A percentile compares a stretch with the other conserved stretches of the same genome.
Evolutionary conservation across 257 asterid genomes (phyloP).

Genomic region (Ligustrum vulgare): DNA sequence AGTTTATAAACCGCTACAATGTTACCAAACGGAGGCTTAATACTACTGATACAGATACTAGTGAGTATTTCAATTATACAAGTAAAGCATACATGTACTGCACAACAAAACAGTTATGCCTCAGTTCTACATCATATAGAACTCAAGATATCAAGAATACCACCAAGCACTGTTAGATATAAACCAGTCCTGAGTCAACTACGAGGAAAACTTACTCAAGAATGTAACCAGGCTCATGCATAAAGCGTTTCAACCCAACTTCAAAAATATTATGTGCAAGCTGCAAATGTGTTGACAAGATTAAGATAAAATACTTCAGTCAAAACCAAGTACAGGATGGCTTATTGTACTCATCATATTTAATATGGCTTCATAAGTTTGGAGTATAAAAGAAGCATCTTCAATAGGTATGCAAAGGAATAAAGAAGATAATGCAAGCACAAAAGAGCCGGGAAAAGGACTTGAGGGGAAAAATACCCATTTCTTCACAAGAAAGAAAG

Average conservation of each 20-base stretch:
- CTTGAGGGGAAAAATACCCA: constrained; percentile 1
- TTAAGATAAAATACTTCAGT: not conserved
- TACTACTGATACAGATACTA: not conserved
- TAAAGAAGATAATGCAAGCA: not conserved
- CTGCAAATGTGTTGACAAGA: constrained; percentile 40
- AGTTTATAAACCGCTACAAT: too few relatives aligned
- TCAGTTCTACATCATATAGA: not conserved
- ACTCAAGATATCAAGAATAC: constrained; percentile 4
- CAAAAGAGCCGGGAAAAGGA: not conserved
- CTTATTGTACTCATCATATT: not conserved
- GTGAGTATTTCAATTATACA: not conserved
- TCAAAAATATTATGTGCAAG: constrained; percentile 91
- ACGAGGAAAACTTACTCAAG: constrained; percentile 73
- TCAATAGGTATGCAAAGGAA: not conserved
- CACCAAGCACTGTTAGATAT: constrained; percentile 20
- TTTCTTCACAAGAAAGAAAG: not conserved
- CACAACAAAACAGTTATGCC: not conserved
- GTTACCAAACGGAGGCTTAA: too few relatives aligned
- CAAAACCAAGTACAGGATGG: constrained; percentile 1
- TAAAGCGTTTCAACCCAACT: constrained; percentile 87
- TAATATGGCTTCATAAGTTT: not conserved
- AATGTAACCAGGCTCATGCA: constrained; percentile 97
- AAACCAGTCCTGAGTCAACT: constrained; percentile 10
- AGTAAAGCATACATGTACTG: not conserved
- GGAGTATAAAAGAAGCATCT: not conserved